Percentiles rank a stretch among this genome's conserved stretches.
phyloP scores from a whole-genome alignment of 495 filamentous ascomycete species.

The Aspergillus conjunctus region DNA sequence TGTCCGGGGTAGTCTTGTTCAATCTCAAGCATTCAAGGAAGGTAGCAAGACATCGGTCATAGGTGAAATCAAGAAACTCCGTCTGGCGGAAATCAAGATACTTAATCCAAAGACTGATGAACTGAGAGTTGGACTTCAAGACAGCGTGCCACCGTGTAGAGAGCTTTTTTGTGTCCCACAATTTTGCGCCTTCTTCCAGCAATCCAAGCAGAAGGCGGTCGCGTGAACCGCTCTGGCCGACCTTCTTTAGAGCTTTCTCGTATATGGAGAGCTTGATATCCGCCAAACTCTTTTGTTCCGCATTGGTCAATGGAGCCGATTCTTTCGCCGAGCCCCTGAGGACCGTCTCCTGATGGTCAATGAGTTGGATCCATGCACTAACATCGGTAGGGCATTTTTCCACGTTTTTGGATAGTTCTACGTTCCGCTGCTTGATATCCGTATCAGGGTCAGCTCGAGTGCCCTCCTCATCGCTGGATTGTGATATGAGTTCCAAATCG shows the following conservation, averaged over 20 bases:
- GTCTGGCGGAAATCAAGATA: constrained; percentile 78
- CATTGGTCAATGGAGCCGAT: constrained; percentile 50
- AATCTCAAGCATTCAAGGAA: constrained; percentile 62
- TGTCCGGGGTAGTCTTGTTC: constrained; percentile 32
- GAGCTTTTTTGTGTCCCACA: constrained; percentile 71
- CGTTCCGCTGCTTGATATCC: constrained; percentile 52
- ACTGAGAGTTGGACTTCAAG: constrained; percentile 57
- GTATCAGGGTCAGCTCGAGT: constrained; percentile 34
- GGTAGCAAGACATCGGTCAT: constrained; percentile 59
- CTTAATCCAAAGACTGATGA: constrained; percentile 67
- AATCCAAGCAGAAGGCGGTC: constrained; percentile 65
- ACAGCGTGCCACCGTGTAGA: constrained; percentile 65
- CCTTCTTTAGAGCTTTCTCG: constrained; percentile 69
- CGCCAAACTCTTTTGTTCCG: constrained; percentile 67
- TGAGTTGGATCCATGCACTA: constrained; percentile 72
- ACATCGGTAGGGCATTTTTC: constrained; percentile 66
- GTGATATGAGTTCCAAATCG: constrained; percentile 56
- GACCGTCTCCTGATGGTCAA: constrained; percentile 71
- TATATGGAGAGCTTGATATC: constrained; percentile 82
- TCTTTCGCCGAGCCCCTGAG: constrained; percentile 46
- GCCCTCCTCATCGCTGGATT: constrained; percentile 41
- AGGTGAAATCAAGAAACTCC: constrained; percentile 66
- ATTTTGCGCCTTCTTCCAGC: constrained; percentile 67
- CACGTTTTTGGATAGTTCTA: constrained; percentile 60
- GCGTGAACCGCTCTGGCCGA: constrained; percentile 39